phyloP scores from a whole-genome alignment of 192 early-diverging fungal species.

The Backusella liffmaniae region DNA sequence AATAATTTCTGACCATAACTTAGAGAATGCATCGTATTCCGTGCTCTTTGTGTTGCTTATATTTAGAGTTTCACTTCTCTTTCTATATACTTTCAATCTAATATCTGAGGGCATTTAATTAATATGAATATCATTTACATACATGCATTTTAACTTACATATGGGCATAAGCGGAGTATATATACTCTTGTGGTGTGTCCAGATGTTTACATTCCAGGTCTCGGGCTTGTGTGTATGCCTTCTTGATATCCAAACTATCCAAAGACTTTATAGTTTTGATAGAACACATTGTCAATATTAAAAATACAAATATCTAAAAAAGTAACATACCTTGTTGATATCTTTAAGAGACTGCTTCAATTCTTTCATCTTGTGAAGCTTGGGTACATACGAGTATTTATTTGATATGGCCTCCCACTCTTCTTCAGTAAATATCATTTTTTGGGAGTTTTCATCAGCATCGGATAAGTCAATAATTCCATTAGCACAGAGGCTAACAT shows the following conservation, averaged over 20 bases:
- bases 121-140: neutral
- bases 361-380: no score
- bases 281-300: neutral
- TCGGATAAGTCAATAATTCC: no score
- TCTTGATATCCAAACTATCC: neutral
- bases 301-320: neutral
- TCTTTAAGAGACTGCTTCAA: neutral
- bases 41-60: neutral
- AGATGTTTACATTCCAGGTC: neutral
- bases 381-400: neutral
- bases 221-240: no score
- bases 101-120: neutral
- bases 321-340: neutral
- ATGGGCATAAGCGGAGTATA: neutral
- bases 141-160: neutral
- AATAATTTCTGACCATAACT: neutral
- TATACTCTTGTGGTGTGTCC: neutral
- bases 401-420: no score
- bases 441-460: no score
- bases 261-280: neutral
- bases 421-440: no score
- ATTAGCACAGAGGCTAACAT: no score
- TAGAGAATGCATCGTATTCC: neutral
- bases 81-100: neutral
- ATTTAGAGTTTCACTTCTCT: neutral